These are phyloP conservation scores for Castanopsis chinensis DNA, from an alignment of 306 rosid genomes.

Conservation along the genomic window DNA sequence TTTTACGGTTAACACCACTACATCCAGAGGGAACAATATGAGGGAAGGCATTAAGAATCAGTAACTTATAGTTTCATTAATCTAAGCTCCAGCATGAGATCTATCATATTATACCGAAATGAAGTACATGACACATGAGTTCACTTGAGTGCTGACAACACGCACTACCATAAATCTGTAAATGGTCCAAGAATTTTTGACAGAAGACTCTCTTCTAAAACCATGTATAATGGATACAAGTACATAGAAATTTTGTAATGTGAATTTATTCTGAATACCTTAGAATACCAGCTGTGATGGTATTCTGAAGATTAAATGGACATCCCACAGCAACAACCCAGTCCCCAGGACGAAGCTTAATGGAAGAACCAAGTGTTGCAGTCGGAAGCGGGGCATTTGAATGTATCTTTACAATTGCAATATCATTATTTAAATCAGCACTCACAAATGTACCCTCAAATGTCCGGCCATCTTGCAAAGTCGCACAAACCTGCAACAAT, in stretches of 20 bases:
- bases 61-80: background rate
- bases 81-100: constrained; percentile 4
- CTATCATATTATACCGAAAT: background rate
- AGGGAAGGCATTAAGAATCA: constrained; percentile 15
- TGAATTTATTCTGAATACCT: constrained; percentile 47
- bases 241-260: background rate
- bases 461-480: constrained; percentile 88
- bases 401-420: constrained; percentile 75
- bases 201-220: background rate
- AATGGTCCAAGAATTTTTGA: background rate
- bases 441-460: constrained; percentile 76
- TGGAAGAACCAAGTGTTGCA: constrained; percentile 83
- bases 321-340: constrained; percentile 89
- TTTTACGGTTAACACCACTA: constrained; percentile 88
- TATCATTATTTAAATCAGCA: constrained; percentile 80
- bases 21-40: background rate
- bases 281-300: constrained; percentile 88
- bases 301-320: constrained; percentile 87
- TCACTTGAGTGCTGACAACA: background rate
- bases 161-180: background rate
- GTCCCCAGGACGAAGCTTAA: constrained; percentile 86
- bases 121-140: background rate
- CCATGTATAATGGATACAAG: background rate
- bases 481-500: constrained; percentile 63
- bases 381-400: constrained; percentile 80